These are phyloP conservation scores for Saccharomycopsis oosterbeekiorum DNA, from an alignment of 805 yeast genomes.

Conservation along the genomic window DNA sequence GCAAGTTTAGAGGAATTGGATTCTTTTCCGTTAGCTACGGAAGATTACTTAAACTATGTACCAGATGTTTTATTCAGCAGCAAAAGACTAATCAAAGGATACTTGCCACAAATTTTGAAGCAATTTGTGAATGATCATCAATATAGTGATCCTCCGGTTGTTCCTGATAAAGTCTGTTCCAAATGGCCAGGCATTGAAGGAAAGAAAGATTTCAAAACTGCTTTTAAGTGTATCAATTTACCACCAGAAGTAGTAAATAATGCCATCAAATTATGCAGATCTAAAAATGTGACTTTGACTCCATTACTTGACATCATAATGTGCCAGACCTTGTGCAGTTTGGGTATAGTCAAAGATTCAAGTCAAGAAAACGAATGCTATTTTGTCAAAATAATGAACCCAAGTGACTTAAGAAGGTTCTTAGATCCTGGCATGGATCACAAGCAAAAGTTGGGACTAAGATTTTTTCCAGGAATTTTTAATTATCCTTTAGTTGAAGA, in stretches of 20 bases:
- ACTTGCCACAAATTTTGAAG: not conserved
- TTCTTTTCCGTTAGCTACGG: conserved; percentile 2
- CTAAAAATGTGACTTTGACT: conserved; percentile 2
- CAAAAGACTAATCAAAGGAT: not conserved
- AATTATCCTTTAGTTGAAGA: not conserved
- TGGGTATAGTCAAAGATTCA: not conserved
- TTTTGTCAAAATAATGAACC: not conserved
- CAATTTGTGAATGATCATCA: conserved; percentile 2
- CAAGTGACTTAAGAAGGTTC: conserved; percentile 2
- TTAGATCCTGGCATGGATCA: not conserved
- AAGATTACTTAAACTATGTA: conserved; percentile 1
- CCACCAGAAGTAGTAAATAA: not conserved
- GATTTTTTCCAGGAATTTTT: conserved; percentile 1
- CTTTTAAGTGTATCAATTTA: conserved; percentile 2
- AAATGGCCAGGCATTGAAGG: not conserved
- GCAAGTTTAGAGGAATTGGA: not conserved
- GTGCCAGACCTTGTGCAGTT: not conserved
- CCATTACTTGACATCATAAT: conserved; percentile 1
- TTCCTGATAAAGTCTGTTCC: not conserved
- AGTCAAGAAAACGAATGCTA: not conserved
- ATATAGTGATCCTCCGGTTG: conserved; percentile 1
- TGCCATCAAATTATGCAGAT: not conserved
- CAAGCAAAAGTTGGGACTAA: not conserved
- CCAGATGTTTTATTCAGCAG: not conserved
- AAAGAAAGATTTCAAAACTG: conserved; percentile 1